Percentiles rank a stretch among this genome's conserved stretches.
phyloP scores from a whole-genome alignment of 1,284 basidiomycete species.

The Heliocybe sulcata region DNA sequence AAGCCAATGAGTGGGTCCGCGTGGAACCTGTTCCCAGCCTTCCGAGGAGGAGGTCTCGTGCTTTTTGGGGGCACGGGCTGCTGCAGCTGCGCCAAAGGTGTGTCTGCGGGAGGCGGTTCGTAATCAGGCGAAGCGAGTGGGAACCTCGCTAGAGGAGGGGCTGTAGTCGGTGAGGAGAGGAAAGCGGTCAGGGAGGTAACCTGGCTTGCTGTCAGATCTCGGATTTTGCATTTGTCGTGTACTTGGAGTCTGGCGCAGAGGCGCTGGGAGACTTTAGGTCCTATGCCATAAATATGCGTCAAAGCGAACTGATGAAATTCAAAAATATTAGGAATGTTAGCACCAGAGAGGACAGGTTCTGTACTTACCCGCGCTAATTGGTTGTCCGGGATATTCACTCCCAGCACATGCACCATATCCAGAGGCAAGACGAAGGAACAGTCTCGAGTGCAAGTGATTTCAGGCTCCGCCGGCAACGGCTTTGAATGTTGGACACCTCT shows the following conservation, averaged over 20 bases:
- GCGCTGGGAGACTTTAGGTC: conserved; percentile 62
- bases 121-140: conserved; percentile 54
- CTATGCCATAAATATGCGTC: conserved; percentile 81
- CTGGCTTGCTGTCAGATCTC: conserved; percentile 73
- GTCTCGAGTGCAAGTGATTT: conserved; percentile 5
- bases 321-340: conserved; percentile 4
- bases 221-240: conserved; percentile 74
- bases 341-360: background rate
- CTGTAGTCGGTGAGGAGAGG: conserved; percentile 76
- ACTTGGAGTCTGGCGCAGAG: conserved; percentile 87
- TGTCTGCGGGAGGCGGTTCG: conserved; percentile 37
- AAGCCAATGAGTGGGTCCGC: conserved; percentile 64
- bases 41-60: background rate
- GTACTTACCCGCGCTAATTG: conserved; percentile 56
- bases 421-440: conserved; percentile 1
- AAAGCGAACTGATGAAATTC: conserved; percentile 66
- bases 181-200: conserved; percentile 82
- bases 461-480: conserved; percentile 9
- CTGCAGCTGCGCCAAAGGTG: conserved; percentile 34
- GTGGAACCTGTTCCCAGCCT: background rate
- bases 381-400: conserved; percentile 64
- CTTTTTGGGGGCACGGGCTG: conserved; percentile 7
- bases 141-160: conserved; percentile 50
- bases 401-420: conserved; percentile 72
- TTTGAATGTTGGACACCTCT: background rate